Conservation (phyloP, 805 yeast genomes). For the Kluyveromyces aestuarii region DNA sequence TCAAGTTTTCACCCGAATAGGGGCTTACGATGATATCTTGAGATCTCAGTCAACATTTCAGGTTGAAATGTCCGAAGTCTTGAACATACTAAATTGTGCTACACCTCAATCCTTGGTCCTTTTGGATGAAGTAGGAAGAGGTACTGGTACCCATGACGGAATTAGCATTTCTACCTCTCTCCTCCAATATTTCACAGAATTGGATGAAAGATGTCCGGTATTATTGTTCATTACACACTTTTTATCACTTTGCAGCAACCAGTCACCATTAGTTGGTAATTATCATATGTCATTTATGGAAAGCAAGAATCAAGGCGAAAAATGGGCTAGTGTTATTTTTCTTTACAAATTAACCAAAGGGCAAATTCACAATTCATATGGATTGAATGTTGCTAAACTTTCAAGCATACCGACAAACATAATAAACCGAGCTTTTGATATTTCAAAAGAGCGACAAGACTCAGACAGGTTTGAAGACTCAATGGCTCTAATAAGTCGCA, state of each 20-base stretch:
- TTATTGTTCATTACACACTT: conserved; percentile 81
- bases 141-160: conserved; percentile 78
- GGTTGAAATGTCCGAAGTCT: conserved; percentile 94
- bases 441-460: conserved; percentile 12
- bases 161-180: conserved; percentile 72
- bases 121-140: conserved; percentile 94
- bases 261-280: conserved; percentile 38
- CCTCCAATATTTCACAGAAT: conserved; percentile 43
- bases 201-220: conserved; percentile 36
- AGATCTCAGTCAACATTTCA: conserved; percentile 78
- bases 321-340: conserved; percentile 37
- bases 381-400: conserved; percentile 74
- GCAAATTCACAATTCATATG: conserved; percentile 57
- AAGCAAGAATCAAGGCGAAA: conserved; percentile 28
- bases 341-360: conserved; percentile 45
- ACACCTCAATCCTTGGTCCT: conserved; percentile 72
- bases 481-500: neutral
- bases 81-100: conserved; percentile 75
- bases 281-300: conserved; percentile 64
- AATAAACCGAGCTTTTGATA: conserved; percentile 35
- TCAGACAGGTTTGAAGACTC: neutral
- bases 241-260: conserved; percentile 52
- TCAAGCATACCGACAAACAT: conserved; percentile 50
- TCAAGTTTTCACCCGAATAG: conserved; percentile 54
- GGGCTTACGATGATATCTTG: conserved; percentile 71